Conservation (phyloP, 495 filamentous ascomycete species). For the Penicillium daleae region DNA sequence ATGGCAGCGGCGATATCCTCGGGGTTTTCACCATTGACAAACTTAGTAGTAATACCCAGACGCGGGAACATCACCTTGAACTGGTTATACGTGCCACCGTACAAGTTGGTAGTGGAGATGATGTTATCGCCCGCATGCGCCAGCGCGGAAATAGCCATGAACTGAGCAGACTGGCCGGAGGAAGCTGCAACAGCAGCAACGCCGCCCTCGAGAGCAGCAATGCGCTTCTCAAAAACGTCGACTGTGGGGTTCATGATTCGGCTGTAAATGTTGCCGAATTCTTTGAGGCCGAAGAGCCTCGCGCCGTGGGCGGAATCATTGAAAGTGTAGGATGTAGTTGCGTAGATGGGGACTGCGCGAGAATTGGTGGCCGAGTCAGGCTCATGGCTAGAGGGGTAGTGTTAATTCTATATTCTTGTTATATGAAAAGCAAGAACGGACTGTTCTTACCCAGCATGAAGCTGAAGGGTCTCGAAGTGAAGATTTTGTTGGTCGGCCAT, state of each 20-base stretch:
- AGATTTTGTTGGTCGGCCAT: conserved; percentile 41
- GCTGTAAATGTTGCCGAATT: conserved; percentile 98
- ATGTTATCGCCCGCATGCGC: conserved; percentile 92
- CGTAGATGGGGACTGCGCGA: conserved; percentile 95
- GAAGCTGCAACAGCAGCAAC: conserved; percentile 86
- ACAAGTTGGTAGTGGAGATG: conserved; percentile 87
- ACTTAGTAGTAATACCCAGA: conserved; percentile 87
- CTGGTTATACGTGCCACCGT: conserved; percentile 98
- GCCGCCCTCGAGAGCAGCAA: conserved; percentile 94
- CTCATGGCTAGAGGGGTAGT: conserved; percentile 63
- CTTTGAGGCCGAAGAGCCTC: conserved; percentile 94
- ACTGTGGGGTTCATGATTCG: conserved; percentile 98
- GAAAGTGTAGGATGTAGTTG: conserved; percentile 90
- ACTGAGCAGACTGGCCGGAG: conserved; percentile 93
- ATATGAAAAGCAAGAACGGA: not conserved
- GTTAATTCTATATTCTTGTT: conserved; percentile 12
- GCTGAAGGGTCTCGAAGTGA: conserved; percentile 90
- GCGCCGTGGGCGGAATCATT: conserved; percentile 97
- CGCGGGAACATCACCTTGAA: conserved; percentile 91
- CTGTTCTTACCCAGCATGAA: conserved; percentile 83
- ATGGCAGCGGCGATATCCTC: conserved; percentile 83
- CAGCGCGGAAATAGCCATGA: conserved; percentile 86
- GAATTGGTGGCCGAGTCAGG: conserved; percentile 86
- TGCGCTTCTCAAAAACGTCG: conserved; percentile 96
- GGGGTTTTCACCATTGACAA: conserved; percentile 81